Base-by-base conservation (phyloP, 805 yeast species). In the Monosporozyma solicola region DNA sequence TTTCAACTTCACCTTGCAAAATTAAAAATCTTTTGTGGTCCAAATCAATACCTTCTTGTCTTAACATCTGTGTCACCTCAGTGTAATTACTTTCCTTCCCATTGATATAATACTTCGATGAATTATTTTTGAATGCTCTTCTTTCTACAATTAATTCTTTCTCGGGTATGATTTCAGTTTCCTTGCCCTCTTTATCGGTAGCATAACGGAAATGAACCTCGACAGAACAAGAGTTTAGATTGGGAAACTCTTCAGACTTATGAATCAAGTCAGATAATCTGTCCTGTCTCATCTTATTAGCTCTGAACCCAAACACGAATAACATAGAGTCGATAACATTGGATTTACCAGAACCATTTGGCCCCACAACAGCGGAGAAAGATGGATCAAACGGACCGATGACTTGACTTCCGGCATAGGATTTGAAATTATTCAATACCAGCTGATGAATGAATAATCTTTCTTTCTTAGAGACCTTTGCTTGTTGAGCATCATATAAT, bases 331-430 rank as follows among this genome's bases (percentile, higher is more conserved):
- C 99, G 67, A 94, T 94, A 58, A 94, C 97, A 64, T 95, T 94
- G 15, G 98, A 91, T 70, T 94, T 94, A 2, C 99, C 99, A 11
- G 96, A 86, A 8, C 99, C 99, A 67, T 94, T 94, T 5, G 99
- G 99, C 0, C 99, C 99, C 13, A 94, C 97, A 10, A 94, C 95
- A 0, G 99, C 98, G 10, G 96, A 87, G 64, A 94, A 95, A 5
- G 95, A 88, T 39, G 91, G 72, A 61, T 94, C 86, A 69, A 94
- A 94, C 0, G 99, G 99, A 0, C 99, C 99, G 50, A 94, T 87
- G 6, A 80, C 80, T 70, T 94, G 98, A 16, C 77, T 73, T 0
- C 99, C 99, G 0, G 97, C 98, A 66, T 94, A 94, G 0, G 97
- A 90, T 66, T 94, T 94, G 78, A 94, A 94, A 66, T 94, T 86